Evolutionary conservation across 1,139 yeast genomes (phyloP), one percentile per base, ranked within the genome.

Genomic region (Wickerhamomyces sp.): DNA sequence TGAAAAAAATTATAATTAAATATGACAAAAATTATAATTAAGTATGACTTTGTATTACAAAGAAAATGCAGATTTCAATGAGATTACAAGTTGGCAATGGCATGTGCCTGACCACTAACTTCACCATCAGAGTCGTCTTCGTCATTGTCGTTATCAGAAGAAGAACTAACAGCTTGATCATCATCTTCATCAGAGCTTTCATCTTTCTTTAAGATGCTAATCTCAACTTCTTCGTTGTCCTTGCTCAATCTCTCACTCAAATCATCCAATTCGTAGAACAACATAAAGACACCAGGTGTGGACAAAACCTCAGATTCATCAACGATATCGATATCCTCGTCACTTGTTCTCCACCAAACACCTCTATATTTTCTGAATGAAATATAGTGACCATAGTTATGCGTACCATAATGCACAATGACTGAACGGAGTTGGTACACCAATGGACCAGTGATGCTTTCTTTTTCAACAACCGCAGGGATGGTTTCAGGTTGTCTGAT

Each of bases 281-380:
- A 58, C 96, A 89, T 86, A 50, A 88, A 89, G 0, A 93, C 88
- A 16, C 96, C 96, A 42, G 85, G 93, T 4, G 89, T 78, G 13
- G 70, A 68, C 40, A 85, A 62, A 1, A 87, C 96, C 55, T 88
- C 95, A 8, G 72, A 73, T 54, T 86, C 94, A 16, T 76, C 72
- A 2, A 87, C 88, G 17, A 84, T 73, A 44, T 84, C 78, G 4
- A 88, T 95, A 2, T 80, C 78, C 52, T 89, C 95, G 58, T 89
- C 97, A 51, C 94, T 82, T 17, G 88, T 79, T 57, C 95, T 74
- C 95, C 96, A 88, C 96, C 97, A 89, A 11, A 78, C 70, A 1
- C 93, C 94, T 49, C 93, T 71, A 39, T 68, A 71, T 49, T 77
- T 80, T 51, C 96, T 75, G 61, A 74, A 89, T 33, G 94, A 86